Base-by-base conservation (phyloP, 192 early-diverging fungal genomes). In the Lunasporangiospora selenospora region DNA sequence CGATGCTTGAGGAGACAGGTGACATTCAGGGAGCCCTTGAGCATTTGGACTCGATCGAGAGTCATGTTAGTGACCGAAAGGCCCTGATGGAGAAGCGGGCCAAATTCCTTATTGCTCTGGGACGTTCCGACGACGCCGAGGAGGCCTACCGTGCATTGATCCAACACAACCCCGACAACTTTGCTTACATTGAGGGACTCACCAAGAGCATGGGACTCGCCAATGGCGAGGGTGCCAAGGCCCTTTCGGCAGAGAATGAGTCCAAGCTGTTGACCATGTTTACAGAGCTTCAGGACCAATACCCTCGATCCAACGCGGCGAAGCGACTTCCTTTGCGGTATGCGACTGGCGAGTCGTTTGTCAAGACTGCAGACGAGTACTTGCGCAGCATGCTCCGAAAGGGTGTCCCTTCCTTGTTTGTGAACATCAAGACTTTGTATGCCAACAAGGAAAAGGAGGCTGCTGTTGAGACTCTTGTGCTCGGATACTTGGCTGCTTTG, bases 351-450 rank as follows among this genome's bases (percentile, higher is more conserved):
- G 87, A 86, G 15, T 75, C 67, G 26, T 93, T 93, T 77, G 78
- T 65, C 26, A 69, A 55, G 18, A 75, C 85, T 45, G 83, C 87
- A 15, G 91, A 92, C 45, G 73, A 66, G 23, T 89, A 92, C 53
- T 76, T 93, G 21, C 85, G 87, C 41, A 80, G 75, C 26, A 86
- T 87, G 38, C 86, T 99, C 62, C 85, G 90, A 60, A 96, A 96
- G 78, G 95, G 95, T 34, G 93, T 99, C 16, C 95, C 95, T 6
- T 99, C 97, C 3, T 75, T 97, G 37, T 98, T 99, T 63, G 85
- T 87, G 41, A 89, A 85, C 64, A 65, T 95, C 58, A 93, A 92
- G 77, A 81, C 80, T 16, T 80, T 93, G 13, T 94, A 93, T 56
- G 51, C 47, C 13, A 63, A 87, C 63, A 65, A 77, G 6, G 82